Conservation (phyloP, 352 stramenopile genomes). For the Globisporangium camurandrum region DNA sequence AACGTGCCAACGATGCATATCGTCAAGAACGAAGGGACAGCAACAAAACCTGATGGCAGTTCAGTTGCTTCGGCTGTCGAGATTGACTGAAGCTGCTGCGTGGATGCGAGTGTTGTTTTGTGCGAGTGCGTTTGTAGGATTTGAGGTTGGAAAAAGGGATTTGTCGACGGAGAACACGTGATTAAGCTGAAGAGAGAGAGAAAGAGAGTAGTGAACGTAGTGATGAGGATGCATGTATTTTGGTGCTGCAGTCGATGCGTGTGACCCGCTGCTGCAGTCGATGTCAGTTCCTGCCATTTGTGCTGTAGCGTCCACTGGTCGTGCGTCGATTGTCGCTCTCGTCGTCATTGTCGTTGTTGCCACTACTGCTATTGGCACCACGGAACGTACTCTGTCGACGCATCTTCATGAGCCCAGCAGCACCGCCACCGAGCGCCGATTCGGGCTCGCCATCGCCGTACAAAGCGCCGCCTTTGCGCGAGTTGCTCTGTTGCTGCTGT, state of each 20-base stretch:
- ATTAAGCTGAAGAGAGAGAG: too few species aligned
- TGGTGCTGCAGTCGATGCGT: neutral
- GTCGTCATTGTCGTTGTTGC: constrained; percentile 24
- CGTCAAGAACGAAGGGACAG: neutral
- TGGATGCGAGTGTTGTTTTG: neutral
- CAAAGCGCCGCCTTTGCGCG: constrained; percentile 17
- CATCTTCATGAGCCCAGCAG: constrained; percentile 60
- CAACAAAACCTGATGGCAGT: neutral
- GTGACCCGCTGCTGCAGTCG: neutral
- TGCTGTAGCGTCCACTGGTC: neutral
- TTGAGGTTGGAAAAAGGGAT: neutral
- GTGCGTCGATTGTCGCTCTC: constrained; percentile 2
- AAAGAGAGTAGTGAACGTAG: neutral
- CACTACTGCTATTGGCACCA: constrained; percentile 36
- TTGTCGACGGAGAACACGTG: neutral
- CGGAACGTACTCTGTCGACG: constrained; percentile 45
- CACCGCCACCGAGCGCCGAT: constrained; percentile 37
- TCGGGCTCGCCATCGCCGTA: constrained; percentile 28
- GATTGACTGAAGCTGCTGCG: constrained; percentile 12
- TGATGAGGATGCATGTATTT: neutral
- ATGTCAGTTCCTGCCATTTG: constrained; percentile 7
- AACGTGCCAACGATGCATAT: too few species aligned
- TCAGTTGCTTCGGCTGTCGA: constrained; percentile 7
- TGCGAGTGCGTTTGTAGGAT: neutral
- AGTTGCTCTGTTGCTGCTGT: too few species aligned